Percentiles rank a stretch among this genome's conserved stretches.
Evolutionary conservation across 2,329 filamentous ascomycete species (phyloP).

Genomic region (Colletotrichum sp.): DNA sequence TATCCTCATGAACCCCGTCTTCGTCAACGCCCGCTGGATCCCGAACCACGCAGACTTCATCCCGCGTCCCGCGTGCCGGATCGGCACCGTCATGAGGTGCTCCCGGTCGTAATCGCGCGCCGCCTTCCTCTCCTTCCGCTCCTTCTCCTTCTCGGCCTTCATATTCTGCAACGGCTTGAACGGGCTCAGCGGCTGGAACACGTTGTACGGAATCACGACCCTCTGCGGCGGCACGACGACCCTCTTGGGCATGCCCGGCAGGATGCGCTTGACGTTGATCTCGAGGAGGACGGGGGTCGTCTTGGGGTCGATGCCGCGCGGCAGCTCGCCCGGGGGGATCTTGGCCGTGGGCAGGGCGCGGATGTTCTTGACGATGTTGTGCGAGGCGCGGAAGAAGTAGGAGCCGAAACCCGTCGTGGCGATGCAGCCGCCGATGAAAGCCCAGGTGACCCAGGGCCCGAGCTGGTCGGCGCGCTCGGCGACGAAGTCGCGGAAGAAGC

Average conservation of each 20-base stretch:
- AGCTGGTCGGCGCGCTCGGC: conserved; percentile 46
- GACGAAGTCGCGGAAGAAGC: conserved; percentile 52
- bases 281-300: conserved; percentile 51
- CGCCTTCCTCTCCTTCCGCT: conserved; percentile 41
- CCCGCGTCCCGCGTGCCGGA: conserved; percentile 53
- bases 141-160: conserved; percentile 30
- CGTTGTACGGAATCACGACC: conserved; percentile 39
- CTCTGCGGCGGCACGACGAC: conserved; percentile 41
- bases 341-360: conserved; percentile 52
- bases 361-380: conserved; percentile 62
- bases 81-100: conserved; percentile 62
- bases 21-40: conserved; percentile 56
- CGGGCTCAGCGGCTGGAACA: conserved; percentile 29
- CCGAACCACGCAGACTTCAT: conserved; percentile 47
- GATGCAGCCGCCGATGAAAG: conserved; percentile 63
- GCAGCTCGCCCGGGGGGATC: conserved; percentile 9
- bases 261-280: conserved; percentile 53
- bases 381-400: conserved; percentile 63
- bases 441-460: conserved; percentile 58
- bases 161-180: conserved; percentile 28
- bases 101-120: conserved; percentile 57
- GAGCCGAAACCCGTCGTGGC: conserved; percentile 65
- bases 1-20: conserved; percentile 61
- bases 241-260: conserved; percentile 54
- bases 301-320: conserved; percentile 14